These are phyloP conservation scores for Rhodomyrtus tomentosa DNA, from an alignment of 345 rosid genomes.

Conservation along the genomic window DNA sequence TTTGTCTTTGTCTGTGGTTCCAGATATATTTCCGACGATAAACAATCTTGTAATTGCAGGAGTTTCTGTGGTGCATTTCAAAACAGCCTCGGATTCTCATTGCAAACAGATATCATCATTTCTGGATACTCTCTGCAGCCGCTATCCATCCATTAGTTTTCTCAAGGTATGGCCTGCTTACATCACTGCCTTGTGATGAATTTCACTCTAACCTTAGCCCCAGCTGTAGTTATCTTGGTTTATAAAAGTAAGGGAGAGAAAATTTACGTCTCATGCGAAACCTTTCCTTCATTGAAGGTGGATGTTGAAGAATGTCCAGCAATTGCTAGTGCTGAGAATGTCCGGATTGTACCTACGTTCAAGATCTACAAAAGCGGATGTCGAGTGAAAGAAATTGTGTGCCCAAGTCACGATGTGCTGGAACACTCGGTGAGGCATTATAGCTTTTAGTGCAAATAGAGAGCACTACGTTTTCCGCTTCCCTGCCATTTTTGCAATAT, in stretches of 20 bases:
- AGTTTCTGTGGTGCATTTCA: constrained; percentile 62
- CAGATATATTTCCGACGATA: neutral
- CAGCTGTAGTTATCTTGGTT: neutral
- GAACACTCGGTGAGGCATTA: constrained; percentile 96
- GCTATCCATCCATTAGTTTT: constrained; percentile 77
- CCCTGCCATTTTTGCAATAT: constrained; percentile 6
- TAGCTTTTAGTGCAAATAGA: constrained; percentile 45
- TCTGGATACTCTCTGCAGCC: constrained; percentile 64
- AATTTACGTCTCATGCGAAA: neutral
- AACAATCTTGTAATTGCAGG: constrained; percentile 29
- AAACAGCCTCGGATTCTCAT: constrained; percentile 41
- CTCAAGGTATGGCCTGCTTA: constrained; percentile 46
- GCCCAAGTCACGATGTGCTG: constrained; percentile 79
- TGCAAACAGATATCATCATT: constrained; percentile 80
- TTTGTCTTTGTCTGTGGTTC: neutral
- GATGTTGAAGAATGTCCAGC: constrained; percentile 45
- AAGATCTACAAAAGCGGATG: constrained; percentile 80
- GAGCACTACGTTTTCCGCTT: constrained; percentile 6
- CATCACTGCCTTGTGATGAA: neutral
- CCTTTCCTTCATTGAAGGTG: constrained; percentile 33
- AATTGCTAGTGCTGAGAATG: constrained; percentile 61
- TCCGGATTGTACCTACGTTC: constrained; percentile 90
- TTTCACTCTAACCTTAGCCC: neutral
- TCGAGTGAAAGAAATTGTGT: constrained; percentile 80
- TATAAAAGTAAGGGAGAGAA: neutral